Evolutionary conservation across 495 filamentous ascomycete genomes (phyloP), one percentile per base, ranked within the genome.

Genomic region (Cladorrhinum samala): DNA sequence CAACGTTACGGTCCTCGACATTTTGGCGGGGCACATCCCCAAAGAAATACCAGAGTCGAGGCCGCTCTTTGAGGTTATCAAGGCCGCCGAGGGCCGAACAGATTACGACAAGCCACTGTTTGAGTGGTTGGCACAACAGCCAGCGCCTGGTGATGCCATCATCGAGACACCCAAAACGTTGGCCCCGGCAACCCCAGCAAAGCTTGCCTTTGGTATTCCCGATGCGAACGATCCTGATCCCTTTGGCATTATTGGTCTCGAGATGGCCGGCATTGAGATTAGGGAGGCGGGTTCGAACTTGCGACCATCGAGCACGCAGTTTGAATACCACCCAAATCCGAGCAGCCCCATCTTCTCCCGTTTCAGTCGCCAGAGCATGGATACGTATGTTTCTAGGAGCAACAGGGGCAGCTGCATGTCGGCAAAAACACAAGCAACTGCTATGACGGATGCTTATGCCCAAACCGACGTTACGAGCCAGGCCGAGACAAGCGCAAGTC

Each of bases 181-280:
- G 50, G 9, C 55, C 55, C 55, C 50, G 11, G 40, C 45, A 6
- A 56, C 57, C 19, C 57, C 70, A 45, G 39, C 62, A 1, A 66
- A 63, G 11, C 64, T 66, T 18, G 59, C 70, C 6, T 95, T 96
- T 66, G 89, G 91, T 2, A 72, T 95, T 14, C 91, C 90, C 2
- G 83, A 84, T 40, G 65, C 72, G 2, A 85, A 89, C 41, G 86
- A 89, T 52, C 89, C 91, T 23, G 91, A 96, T 65, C 91, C 91
- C 13, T 96, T 85, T 62, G 91, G 91, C 17, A 87, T 96, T 18
- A 81, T 87, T 24, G 89, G 91, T 24, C 70, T 96, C 37, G 86
- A 93, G 68, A 83, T 86, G 58, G 84, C 86, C 59, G 91, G 91
- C 8, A 74, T 95, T 43, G 86, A 90, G 59, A 91, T 96, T 58